Evolutionary conservation across 2,329 filamentous ascomycete genomes (phyloP).

Genomic region (Trichoderma gracile): DNA sequence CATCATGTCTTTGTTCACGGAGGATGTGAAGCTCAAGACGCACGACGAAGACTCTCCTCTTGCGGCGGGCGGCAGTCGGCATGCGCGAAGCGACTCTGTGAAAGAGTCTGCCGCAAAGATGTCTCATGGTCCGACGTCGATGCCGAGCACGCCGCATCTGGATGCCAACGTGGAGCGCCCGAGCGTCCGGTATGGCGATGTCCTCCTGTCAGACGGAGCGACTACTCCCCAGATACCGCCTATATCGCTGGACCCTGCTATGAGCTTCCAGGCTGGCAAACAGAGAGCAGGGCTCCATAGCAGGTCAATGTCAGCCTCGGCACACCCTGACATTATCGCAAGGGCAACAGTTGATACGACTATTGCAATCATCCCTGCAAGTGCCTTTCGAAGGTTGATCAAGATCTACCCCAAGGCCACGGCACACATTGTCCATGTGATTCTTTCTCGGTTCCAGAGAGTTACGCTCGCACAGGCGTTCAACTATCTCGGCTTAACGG

Average conservation of each 20-base stretch:
- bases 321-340: conserved; percentile 96
- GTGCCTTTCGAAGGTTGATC: conserved; percentile 89
- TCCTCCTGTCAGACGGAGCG: conserved; percentile 22
- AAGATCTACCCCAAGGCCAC: conserved; percentile 94
- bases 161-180: conserved; percentile 32
- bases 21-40: conserved; percentile 80
- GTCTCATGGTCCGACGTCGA: conserved; percentile 32
- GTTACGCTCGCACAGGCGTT: conserved; percentile 95
- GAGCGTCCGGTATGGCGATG: conserved; percentile 29
- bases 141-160: conserved; percentile 45
- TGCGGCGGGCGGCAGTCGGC: conserved; percentile 33
- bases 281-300: conserved; percentile 42
- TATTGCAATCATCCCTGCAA: conserved; percentile 96
- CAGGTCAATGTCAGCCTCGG: conserved; percentile 65
- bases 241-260: conserved; percentile 64
- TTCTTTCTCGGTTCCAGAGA: conserved; percentile 87
- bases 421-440: conserved; percentile 96
- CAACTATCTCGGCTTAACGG: conserved; percentile 87
- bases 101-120: conserved; percentile 26
- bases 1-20: conserved; percentile 93
- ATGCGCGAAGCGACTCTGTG: conserved; percentile 35
- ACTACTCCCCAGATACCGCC: conserved; percentile 64
- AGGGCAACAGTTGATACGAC: conserved; percentile 94
- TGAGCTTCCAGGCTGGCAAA: conserved; percentile 38
- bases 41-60: conserved; percentile 57